Conservation (phyloP, 2,329 filamentous ascomycete species). For the Grosmannia huntii region DNA sequence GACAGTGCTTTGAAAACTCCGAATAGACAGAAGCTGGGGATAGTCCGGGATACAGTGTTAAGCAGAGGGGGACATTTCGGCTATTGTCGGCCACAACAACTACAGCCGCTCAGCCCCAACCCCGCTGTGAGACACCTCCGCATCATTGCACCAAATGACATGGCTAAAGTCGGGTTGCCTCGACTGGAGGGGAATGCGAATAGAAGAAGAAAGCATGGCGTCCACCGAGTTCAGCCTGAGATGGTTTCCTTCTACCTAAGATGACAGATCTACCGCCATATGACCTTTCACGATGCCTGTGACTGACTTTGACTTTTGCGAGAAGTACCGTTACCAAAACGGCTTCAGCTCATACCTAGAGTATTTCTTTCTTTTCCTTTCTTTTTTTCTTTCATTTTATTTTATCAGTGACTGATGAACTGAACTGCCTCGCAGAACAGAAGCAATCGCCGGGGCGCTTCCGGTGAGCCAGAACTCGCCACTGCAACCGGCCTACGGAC, state of each 20-base stretch:
- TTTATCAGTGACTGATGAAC: background rate
- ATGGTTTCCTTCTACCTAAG: too few species aligned
- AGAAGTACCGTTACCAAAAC: slow-evolving; percentile 62
- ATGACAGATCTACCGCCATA: background rate
- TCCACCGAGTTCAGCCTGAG: too few species aligned
- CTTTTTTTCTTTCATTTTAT: too few species aligned
- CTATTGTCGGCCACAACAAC: slow-evolving; percentile 6
- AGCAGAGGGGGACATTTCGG: slow-evolving; percentile 7
- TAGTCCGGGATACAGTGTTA: background rate
- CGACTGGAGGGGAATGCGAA: too few species aligned
- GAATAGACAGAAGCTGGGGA: too few species aligned
- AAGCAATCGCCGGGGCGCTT: slow-evolving; percentile 62
- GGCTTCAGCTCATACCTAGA: slow-evolving; percentile 70
- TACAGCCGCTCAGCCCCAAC: too few species aligned
- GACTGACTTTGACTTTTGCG: slow-evolving; percentile 33
- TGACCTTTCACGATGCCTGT: slow-evolving; percentile 29
- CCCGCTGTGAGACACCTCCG: too few species aligned
- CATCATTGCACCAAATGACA: too few species aligned
- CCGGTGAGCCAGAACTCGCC: slow-evolving; percentile 70
- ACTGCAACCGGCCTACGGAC: slow-evolving; percentile 63
- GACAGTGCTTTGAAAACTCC: too few species aligned
- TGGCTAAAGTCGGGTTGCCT: too few species aligned
- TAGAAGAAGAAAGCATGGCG: too few species aligned
- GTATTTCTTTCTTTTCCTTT: slow-evolving; percentile 33
- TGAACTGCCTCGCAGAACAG: slow-evolving; percentile 38